A percentile compares a stretch with the other conserved stretches of the same genome.
These are phyloP conservation scores for Magnolia kwangsiensis DNA, from an alignment of 164 flowering plant species.

Conservation along the genomic window DNA sequence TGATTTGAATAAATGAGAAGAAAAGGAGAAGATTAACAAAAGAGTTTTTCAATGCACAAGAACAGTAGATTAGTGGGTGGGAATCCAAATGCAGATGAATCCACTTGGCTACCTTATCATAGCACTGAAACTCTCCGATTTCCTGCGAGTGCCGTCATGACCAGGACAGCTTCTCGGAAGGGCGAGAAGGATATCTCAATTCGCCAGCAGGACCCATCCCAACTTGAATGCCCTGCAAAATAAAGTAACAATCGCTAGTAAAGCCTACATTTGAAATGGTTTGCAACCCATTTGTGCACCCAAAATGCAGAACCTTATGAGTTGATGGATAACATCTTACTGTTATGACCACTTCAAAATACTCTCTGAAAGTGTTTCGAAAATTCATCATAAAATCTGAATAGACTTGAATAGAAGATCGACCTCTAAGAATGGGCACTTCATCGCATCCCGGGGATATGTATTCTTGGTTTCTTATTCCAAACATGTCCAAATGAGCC, in stretches of 20 bases:
- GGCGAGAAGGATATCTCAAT: slow-evolving; percentile 65
- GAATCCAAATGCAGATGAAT: neutral
- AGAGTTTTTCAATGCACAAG: neutral
- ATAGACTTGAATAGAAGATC: slow-evolving; percentile 67
- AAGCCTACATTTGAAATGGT: neutral
- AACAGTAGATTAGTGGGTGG: neutral
- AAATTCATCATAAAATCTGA: slow-evolving; percentile 68
- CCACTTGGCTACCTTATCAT: slow-evolving; percentile 53
- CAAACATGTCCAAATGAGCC: slow-evolving; percentile 54
- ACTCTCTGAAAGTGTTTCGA: slow-evolving; percentile 46
- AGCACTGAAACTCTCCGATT: slow-evolving; percentile 73
- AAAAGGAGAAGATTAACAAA: neutral
- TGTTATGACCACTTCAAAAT: slow-evolving; percentile 47
- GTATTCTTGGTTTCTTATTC: slow-evolving; percentile 56
- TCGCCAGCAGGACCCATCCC: slow-evolving; percentile 87
- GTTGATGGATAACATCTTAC: slow-evolving; percentile 23
- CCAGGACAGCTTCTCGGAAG: slow-evolving; percentile 35
- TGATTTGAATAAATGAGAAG: neutral
- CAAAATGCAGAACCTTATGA: neutral
- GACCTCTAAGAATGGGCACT: slow-evolving; percentile 58
- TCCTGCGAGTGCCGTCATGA: slow-evolving; percentile 34
- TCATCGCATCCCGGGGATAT: slow-evolving; percentile 65
- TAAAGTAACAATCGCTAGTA: neutral
- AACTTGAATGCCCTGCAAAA: slow-evolving; percentile 59
- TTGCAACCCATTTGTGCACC: neutral